Evolutionary conservation across 306 rosid species (phyloP).

Genomic region (Corylus heterophylla): DNA sequence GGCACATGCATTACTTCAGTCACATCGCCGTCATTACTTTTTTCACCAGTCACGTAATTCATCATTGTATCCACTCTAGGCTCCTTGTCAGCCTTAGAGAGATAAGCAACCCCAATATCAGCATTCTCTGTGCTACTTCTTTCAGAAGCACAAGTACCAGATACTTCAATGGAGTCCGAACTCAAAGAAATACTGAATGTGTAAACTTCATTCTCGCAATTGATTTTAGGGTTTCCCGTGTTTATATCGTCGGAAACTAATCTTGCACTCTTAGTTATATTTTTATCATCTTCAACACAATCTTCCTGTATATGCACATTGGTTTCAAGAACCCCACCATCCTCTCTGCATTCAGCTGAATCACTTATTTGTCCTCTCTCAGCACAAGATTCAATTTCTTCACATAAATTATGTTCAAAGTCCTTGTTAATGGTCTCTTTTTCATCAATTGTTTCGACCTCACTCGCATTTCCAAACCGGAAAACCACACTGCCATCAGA

Average conservation of each 20-base stretch:
- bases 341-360: constrained; percentile 9
- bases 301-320: constrained; percentile 24
- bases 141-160: constrained; percentile 29
- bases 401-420: constrained; percentile 25
- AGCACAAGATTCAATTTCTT: constrained; percentile 30
- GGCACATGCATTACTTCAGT: constrained; percentile 13
- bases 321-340: constrained; percentile 22
- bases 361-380: background rate
- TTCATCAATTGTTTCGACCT: constrained; percentile 32
- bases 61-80: constrained; percentile 16
- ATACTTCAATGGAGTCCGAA: constrained; percentile 33
- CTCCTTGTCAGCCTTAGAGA: constrained; percentile 43
- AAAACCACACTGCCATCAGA: constrained; percentile 62
- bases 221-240: background rate
- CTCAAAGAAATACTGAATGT: constrained; percentile 17
- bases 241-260: constrained; percentile 14
- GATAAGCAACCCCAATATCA: constrained; percentile 54
- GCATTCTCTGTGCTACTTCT: constrained; percentile 46
- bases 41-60: constrained; percentile 4
- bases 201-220: constrained; percentile 2
- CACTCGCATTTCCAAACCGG: constrained; percentile 46
- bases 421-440: constrained; percentile 10
- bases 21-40: constrained; percentile 10
- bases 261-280: constrained; percentile 14
- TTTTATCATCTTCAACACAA: constrained; percentile 29